Base-by-base conservation (phyloP, 192 early-diverging fungal species). In the Podila horticola region DNA sequence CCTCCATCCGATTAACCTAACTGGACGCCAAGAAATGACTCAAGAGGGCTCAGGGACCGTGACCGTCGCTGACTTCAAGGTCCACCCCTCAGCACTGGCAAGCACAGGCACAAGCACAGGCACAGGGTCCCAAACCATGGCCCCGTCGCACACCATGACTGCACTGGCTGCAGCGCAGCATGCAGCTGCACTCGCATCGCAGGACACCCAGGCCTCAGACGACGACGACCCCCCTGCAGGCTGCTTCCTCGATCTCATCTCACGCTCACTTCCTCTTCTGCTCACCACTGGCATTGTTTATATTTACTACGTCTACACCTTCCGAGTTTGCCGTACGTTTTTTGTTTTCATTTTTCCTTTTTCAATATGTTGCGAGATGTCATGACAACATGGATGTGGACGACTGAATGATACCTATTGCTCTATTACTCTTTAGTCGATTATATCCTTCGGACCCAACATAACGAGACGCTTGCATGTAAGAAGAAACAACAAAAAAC, bases 311-410 rank as follows among this genome's bases (percentile, higher is more conserved):
- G 57, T 73, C 22, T 81, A 73, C 67, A 73, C 61, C 0, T 63
- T 81, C 29, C 70, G 66, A 36, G 71, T 81, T 20, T 81, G 77
- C 58, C 30, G 77, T 81, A 69, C 10, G 77, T 72, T 4, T n/a
- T 63, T 63, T 41, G 41, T 15, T 45, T 45, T 45, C 8, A 0
- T 45, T 10, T 36, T 1, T 36, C 5, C 33, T 15, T 45, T 2
- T 45, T 45, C 41, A 45, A 45, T 12, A 13, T n/a, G 36, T 33
- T 49, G 17, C 41, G 57, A 59, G 34, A n/a, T 65, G 50, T 22
- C 34, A 41, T 58, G 34, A 19, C 41, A 19, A 19, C 58, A 28
- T 7, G 19, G 51, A 24, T 41, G 17, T 20, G 41, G 30, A 22
- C 33, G 34, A 38, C 28, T 29, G 15, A 33, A 29, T 41, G 19